Evolutionary conservation across 164 flowering plant genomes (phyloP), one percentile per base, ranked within the genome.

Genomic region (Paratinospora sagittata): DNA sequence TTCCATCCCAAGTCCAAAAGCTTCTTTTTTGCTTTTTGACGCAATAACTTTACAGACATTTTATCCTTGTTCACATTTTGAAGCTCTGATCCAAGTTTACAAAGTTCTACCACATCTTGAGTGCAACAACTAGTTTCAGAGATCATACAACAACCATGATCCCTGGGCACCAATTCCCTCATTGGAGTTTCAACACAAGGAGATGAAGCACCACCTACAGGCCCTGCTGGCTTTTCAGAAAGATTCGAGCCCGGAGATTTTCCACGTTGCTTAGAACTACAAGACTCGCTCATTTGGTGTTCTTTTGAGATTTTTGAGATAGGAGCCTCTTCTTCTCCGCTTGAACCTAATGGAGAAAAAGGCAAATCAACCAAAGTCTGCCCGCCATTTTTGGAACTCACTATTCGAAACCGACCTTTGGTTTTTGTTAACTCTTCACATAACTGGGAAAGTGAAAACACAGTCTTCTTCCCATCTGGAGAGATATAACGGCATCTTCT

Each of bases 1-100:
- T 0, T 72, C 94, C 97, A 91, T 8, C 96, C 92, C 47, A 74
- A 41, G 10, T 81, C 77, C 57, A 76, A 39, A n/a, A 91, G 91
- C 71, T 87, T 88, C 70, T 69, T 74, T 81, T 70, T 85, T 36
- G 79, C 94, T 72, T 82, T 81, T 52, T 37, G 9, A 33, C 71
- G 63, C 67, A 77, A 23, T 9, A 30, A 41, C 19, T 12, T 26
- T 27, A 7, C 34, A 34, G n/a, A 16, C 27, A 10, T 19, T 26
- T 30, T 26, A 7, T 57, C 6, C 0, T 58, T 43, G 63, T n/a
- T 69, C 65, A 26, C 14, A 3, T 9, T 21, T 17, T 43, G 14
- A 60, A 66, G 57, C 63, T 67, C 41, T 8, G 10, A 3, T 9
- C 2, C 60, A 64, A 10, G 74, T 72, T 57, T 61, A 68, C 61